Base-by-base conservation (phyloP, 345 rosid genomes). In the Hibiscus trionum region DNA sequence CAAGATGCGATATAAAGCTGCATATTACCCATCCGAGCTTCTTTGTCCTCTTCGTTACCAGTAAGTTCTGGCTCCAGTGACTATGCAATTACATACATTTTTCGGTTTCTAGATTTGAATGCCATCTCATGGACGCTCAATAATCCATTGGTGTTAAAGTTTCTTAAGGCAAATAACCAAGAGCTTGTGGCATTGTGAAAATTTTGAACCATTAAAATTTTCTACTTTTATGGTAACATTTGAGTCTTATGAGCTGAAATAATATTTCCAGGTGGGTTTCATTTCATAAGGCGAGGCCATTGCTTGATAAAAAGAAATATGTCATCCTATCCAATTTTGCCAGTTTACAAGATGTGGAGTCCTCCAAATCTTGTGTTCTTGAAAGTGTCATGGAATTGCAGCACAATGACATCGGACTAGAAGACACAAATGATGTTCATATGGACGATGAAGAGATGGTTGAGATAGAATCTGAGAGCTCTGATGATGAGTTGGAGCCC, bases 1-100 rank as follows among this genome's bases (percentile, higher is more conserved):
- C 80, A 95, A 95, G 84, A 95, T 95, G 99, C 89, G 94, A 87
- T 95, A 95, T 80, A 95, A 92, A 86, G 94, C 97, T 33, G 90
- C 93, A 5, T 95, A 95, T 83, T 56, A 71, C 73, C 99, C 99
- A 35, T 90, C 98, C 37, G 96, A 92, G 85, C 96, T 95, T 78
- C 94, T 95, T 11, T 95, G 98, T 65, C 99, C 98, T 66, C 97
- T 84, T 77, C 99, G 87, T 65, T 88, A 88, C 78, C 80, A 79
- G 99, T 95, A 87, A 80, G 98, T 86, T 73, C 11, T 35, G 67
- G 33, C 68, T 78, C 53, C 15, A 26, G 59, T 76, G 19, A 74
- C 52, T 39, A 0, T 55, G 64, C 14, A 8, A 26, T 50, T 47
- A 27, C 37, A 7, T 33, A 11, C 33, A 26, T 67, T 49, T 67